Conservation (phyloP, 73 alveolate genomes). For the Paramecium biaurelia region DNA sequence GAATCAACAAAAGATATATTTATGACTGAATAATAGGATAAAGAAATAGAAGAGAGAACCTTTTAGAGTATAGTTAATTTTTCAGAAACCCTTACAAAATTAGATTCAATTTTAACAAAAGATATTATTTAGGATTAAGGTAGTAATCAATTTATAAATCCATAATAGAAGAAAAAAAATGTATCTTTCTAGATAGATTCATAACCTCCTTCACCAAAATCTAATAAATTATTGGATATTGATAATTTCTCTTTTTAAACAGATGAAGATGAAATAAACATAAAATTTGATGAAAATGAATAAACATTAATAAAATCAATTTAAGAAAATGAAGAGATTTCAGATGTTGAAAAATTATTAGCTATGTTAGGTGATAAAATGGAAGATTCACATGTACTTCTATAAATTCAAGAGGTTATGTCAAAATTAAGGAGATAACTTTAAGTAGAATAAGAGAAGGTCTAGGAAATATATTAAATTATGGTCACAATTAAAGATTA, state of each 20-base stretch:
- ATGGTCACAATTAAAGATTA: slow-evolving; percentile 8
- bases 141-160: neutral
- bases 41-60: slow-evolving; percentile 42
- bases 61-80: slow-evolving; percentile 2
- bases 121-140: neutral
- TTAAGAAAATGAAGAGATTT: neutral
- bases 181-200: neutral
- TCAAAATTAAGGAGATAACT: neutral
- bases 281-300: slow-evolving; percentile 30
- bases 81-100: neutral
- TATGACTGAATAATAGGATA: slow-evolving; percentile 26
- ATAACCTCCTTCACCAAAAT: slow-evolving; percentile 30
- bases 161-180: neutral
- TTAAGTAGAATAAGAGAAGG: neutral
- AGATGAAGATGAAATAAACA: neutral
- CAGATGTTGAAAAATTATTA: slow-evolving; percentile 41
- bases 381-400: neutral
- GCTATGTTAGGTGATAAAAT: slow-evolving; percentile 22
- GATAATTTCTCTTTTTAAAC: neutral
- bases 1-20: slow-evolving; percentile 47
- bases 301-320: neutral
- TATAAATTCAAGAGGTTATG: neutral
- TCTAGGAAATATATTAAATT: neutral
- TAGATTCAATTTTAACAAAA: neutral
- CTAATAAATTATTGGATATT: neutral